Evolutionary conservation across 176 grass and related monocot species (phyloP).

Genomic region (Paspalum vaginatum): DNA sequence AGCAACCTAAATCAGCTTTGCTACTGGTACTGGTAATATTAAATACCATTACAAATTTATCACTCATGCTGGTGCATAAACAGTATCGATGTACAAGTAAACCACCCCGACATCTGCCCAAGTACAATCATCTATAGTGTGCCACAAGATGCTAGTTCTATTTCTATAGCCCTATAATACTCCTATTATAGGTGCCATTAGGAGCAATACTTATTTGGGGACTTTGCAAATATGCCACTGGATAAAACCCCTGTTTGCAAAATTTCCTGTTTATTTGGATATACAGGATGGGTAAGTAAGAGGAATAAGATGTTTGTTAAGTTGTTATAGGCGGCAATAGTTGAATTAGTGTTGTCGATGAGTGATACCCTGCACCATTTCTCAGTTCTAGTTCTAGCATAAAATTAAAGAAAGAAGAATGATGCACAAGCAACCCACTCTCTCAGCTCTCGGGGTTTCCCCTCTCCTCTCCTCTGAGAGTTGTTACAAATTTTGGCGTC

Average conservation of each 20-base stretch:
- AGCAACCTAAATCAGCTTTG: not conserved
- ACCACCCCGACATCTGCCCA: not conserved
- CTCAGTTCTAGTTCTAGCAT: not conserved
- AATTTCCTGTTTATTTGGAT: no score
- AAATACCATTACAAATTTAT: not conserved
- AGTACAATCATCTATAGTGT: not conserved
- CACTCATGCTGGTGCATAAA: not conserved
- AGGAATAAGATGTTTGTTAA: not conserved
- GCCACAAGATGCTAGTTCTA: slow-evolving; percentile 27
- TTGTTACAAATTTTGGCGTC: not conserved
- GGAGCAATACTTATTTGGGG: not conserved
- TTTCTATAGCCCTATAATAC: not conserved
- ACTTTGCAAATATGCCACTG: no score
- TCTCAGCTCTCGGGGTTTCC: not conserved
- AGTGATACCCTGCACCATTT: not conserved
- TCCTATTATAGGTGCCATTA: not conserved
- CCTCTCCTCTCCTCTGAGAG: no score
- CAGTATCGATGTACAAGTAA: slow-evolving; percentile 4
- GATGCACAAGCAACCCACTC: not conserved
- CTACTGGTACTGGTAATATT: not conserved
- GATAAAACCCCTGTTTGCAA: no score
- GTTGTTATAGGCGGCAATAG: not conserved
- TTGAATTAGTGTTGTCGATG: not conserved
- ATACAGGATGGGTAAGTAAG: not conserved
- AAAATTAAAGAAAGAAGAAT: slow-evolving; percentile 7